A percentile compares a stretch with the other conserved stretches of the same genome.
These are phyloP conservation scores for Monosporascus sp. DNA, from an alignment of 2,329 filamentous ascomycete genomes.

Conservation along the genomic window DNA sequence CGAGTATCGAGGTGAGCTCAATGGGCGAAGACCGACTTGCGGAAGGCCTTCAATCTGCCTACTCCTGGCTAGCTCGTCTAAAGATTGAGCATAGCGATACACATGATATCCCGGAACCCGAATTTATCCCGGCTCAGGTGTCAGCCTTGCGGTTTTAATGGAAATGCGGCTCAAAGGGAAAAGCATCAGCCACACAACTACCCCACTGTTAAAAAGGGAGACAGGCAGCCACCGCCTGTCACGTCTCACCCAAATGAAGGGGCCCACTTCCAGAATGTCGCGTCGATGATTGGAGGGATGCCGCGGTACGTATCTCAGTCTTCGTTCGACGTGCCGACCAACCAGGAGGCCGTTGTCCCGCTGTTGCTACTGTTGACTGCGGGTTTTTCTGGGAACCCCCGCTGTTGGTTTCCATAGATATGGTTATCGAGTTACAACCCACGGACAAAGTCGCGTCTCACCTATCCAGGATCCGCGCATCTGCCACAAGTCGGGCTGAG, in stretches of 20 bases:
- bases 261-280: not conserved
- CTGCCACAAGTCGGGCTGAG: not conserved
- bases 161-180: not conserved
- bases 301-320: not conserved
- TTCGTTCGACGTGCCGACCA: constrained; percentile 28
- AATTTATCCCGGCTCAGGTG: not conserved
- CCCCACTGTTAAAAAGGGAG: too few species aligned
- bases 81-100: too few species aligned
- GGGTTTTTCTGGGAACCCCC: constrained; percentile 21
- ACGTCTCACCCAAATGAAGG: too few species aligned
- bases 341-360: constrained; percentile 48
- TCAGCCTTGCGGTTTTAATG: not conserved
- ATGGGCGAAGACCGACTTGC: not conserved
- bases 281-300: not conserved
- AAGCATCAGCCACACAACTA: not conserved
- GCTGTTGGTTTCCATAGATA: constrained; percentile 17
- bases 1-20: not conserved
- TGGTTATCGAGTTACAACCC: constrained; percentile 9
- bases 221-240: too few species aligned
- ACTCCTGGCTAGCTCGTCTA: not conserved
- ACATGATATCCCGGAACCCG: not conserved
- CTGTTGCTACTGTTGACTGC: constrained; percentile 50
- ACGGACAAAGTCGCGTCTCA: constrained; percentile 2
- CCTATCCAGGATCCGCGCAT: not conserved
- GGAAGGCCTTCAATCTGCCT: constrained; percentile 1